These are phyloP conservation scores for Aspergillus sp. DNA, from an alignment of 2,329 filamentous ascomycete genomes.

Conservation along the genomic window DNA sequence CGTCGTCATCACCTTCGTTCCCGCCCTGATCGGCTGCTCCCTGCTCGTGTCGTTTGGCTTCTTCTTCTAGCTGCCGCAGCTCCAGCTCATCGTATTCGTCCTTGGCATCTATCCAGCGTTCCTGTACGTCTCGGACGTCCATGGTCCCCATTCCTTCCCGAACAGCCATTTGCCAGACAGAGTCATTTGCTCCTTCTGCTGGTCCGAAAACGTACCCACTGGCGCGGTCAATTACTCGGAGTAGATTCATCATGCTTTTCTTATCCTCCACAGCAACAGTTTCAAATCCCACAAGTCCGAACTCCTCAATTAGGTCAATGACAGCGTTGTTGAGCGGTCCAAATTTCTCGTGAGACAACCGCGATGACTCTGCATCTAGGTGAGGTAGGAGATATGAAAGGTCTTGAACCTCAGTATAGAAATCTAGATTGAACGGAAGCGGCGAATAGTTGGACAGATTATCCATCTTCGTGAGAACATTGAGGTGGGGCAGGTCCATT, in stretches of 20 bases:
- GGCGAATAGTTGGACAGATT: slow-evolving; percentile 82
- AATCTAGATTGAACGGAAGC: slow-evolving; percentile 92
- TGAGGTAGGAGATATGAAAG: slow-evolving; percentile 78
- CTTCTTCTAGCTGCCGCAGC: slow-evolving; percentile 70
- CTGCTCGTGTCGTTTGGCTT: slow-evolving; percentile 57
- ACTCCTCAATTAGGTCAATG: slow-evolving; percentile 81
- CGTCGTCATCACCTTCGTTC: slow-evolving; percentile 32
- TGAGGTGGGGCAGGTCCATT: slow-evolving; percentile 94
- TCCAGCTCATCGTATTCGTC: slow-evolving; percentile 84
- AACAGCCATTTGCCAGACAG: slow-evolving; percentile 96
- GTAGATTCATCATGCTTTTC: slow-evolving; percentile 89
- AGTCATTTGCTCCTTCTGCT: slow-evolving; percentile 89
- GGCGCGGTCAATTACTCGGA: slow-evolving; percentile 86
- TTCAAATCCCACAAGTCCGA: slow-evolving; percentile 86
- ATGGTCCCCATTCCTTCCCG: slow-evolving; percentile 67
- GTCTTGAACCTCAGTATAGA: slow-evolving; percentile 96
- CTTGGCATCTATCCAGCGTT: slow-evolving; percentile 90
- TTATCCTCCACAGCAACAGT: slow-evolving; percentile 96
- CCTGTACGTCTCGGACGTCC: slow-evolving; percentile 87
- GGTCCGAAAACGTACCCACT: slow-evolving; percentile 90
- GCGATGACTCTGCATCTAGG: slow-evolving; percentile 75
- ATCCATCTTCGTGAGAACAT: slow-evolving; percentile 97
- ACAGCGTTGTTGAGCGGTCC: slow-evolving; percentile 82
- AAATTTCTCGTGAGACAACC: slow-evolving; percentile 72
- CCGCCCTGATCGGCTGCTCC: slow-evolving; percentile 28